Evolutionary conservation across 228 moss, liverwort and hornwort species (phyloP).

Genomic region (Sphagnum fallax): DNA sequence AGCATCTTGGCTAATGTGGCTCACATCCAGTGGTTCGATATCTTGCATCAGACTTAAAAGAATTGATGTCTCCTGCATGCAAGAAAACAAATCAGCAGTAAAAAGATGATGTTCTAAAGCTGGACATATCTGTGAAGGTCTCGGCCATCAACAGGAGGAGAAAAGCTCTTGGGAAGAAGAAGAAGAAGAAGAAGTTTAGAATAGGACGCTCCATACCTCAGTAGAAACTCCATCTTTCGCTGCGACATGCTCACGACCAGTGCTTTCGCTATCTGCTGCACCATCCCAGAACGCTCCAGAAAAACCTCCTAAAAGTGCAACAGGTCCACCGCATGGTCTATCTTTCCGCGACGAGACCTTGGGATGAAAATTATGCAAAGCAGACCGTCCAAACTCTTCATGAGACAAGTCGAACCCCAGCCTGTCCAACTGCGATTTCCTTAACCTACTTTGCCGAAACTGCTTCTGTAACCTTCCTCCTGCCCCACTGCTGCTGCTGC

Average conservation of each 20-base stretch:
- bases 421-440: constrained; percentile 12
- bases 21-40: constrained; percentile 45
- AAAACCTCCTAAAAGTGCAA: constrained; percentile 22
- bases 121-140: background rate
- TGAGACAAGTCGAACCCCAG: constrained; percentile 4
- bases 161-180: background rate
- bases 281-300: constrained; percentile 58
- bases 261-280: constrained; percentile 38
- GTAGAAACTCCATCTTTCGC: constrained; percentile 12
- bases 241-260: constrained; percentile 33
- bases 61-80: constrained; percentile 21
- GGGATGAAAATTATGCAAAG: constrained; percentile 1
- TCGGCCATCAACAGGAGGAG: background rate
- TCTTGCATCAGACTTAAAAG: constrained; percentile 41
- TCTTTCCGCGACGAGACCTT: constrained; percentile 9
- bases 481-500: constrained; percentile 9
- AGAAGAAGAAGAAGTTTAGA: background rate
- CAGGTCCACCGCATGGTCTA: constrained; percentile 8
- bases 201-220: constrained; percentile 14
- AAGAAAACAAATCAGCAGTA: background rate
- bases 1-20: constrained; percentile 51
- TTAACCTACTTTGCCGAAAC: constrained; percentile 7
- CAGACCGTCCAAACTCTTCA: constrained; percentile 4
- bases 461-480: constrained; percentile 1
- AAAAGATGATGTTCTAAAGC: background rate